A percentile compares a stretch with the other conserved stretches of the same genome.
These are phyloP conservation scores for Fusarium floridanum DNA, from an alignment of 2,329 filamentous ascomycete genomes.

Conservation along the genomic window DNA sequence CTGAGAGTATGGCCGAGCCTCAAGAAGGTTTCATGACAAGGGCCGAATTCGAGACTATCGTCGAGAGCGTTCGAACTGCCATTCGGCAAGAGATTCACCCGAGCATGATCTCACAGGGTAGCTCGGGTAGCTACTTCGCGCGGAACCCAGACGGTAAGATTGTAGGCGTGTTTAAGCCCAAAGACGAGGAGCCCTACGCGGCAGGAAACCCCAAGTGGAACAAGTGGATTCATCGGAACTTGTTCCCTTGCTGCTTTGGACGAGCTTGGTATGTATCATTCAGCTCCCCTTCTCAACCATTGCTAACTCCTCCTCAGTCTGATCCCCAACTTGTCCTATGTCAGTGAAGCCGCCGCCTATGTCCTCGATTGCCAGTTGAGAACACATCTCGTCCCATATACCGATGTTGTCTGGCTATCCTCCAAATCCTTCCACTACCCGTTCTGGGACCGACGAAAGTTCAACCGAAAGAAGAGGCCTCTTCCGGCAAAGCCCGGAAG, in stretches of 20 bases:
- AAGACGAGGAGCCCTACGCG: conserved; percentile 98
- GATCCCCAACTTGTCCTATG: conserved; percentile 97
- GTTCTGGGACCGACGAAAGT: conserved; percentile 93
- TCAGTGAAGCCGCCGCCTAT: conserved; percentile 97
- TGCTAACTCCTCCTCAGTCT: conserved; percentile 63
- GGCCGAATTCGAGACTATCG: conserved; percentile 85
- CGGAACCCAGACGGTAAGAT: conserved; percentile 92
- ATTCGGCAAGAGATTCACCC: conserved; percentile 94
- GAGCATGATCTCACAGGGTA: conserved; percentile 96
- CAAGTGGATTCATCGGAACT: conserved; percentile 98
- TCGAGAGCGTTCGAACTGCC: conserved; percentile 89
- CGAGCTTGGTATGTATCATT: conserved; percentile 76
- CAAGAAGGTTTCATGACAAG: conserved; percentile 79
- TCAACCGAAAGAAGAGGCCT: conserved; percentile 87
- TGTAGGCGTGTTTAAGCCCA: conserved; percentile 98
- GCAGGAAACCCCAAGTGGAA: conserved; percentile 99
- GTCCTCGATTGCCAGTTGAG: conserved; percentile 91
- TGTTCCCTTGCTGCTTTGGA: conserved; percentile 98
- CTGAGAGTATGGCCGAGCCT: conserved; percentile 76
- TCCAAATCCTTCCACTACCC: conserved; percentile 99
- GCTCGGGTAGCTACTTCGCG: conserved; percentile 98
- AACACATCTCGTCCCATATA: conserved; percentile 95
- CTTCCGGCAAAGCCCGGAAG: conserved; percentile 93
- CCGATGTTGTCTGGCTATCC: conserved; percentile 91
- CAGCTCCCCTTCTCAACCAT: neutral